Evolutionary conservation across 202 grass and related monocot species (phyloP).

Genomic region (Schoenoplectus triqueter): DNA sequence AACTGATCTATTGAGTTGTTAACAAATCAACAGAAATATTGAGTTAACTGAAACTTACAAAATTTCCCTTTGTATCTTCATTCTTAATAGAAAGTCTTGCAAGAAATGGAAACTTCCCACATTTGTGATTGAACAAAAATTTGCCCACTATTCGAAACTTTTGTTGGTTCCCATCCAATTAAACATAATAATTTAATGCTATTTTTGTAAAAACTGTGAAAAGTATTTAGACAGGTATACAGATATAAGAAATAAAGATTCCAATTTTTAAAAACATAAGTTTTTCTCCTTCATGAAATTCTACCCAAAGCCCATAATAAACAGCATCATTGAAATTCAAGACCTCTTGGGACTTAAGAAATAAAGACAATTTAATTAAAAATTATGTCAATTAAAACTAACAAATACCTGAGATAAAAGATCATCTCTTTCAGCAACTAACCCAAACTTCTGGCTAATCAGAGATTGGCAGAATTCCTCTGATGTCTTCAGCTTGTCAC

Average conservation of each 20-base stretch:
- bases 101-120: constrained; percentile 2
- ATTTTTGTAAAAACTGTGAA: neutral
- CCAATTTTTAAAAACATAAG: neutral
- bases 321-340: neutral
- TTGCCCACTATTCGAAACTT: neutral
- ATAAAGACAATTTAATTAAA: constrained; percentile 12
- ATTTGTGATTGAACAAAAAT: neutral
- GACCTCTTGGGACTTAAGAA: neutral
- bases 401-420: constrained; percentile 61
- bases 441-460: constrained; percentile 50
- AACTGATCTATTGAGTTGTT: neutral
- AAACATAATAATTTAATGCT: neutral
- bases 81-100: neutral
- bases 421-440: constrained; percentile 64
- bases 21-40: constrained; percentile 4
- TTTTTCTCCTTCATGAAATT: neutral
- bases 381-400: constrained; percentile 19
- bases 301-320: neutral
- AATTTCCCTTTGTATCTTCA: neutral
- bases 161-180: neutral
- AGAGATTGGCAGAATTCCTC: constrained; percentile 68
- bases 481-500: constrained; percentile 65
- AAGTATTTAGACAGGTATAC: neutral
- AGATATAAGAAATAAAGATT: neutral
- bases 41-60: neutral